Evolutionary conservation across 768 basidiomycete species (phyloP).

Genomic region (Pleurotus ostreatus): DNA sequence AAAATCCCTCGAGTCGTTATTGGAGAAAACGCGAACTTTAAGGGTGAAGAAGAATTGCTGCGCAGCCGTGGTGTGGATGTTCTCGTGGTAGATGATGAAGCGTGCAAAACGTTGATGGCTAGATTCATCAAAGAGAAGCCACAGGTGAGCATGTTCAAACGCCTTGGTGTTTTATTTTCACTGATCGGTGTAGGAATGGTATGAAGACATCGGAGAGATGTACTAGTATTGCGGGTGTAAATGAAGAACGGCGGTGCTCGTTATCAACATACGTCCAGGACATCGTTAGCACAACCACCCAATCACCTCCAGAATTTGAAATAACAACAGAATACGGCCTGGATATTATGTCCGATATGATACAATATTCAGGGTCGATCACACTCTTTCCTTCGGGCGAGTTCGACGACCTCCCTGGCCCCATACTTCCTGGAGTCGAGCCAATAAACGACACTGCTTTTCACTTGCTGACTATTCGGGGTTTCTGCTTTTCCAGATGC

Average conservation of each 20-base stretch:
- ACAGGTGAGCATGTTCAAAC: slow-evolving; percentile 30
- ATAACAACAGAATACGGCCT: no score
- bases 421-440: background rate
- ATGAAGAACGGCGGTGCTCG: no score
- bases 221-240: no score
- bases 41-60: slow-evolving; percentile 53
- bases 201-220: slow-evolving; percentile 56
- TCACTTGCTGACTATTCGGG: no score
- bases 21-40: slow-evolving; percentile 54
- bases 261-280: no score
- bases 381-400: background rate
- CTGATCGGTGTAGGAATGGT: slow-evolving; percentile 37
- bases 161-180: slow-evolving; percentile 7
- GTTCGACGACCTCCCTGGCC: background rate
- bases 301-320: no score
- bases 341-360: background rate
- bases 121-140: slow-evolving; percentile 54
- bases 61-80: slow-evolving; percentile 51
- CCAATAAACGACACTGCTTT: no score
- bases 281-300: background rate
- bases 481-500: background rate
- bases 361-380: background rate
- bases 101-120: slow-evolving; percentile 52
- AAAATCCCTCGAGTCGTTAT: slow-evolving; percentile 64
- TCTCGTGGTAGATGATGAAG: slow-evolving; percentile 40